A percentile compares a stretch with the other conserved stretches of the same genome.
phyloP scores from a whole-genome alignment of 2,329 filamentous ascomycete genomes.

The Parafenestella ontariensis region DNA sequence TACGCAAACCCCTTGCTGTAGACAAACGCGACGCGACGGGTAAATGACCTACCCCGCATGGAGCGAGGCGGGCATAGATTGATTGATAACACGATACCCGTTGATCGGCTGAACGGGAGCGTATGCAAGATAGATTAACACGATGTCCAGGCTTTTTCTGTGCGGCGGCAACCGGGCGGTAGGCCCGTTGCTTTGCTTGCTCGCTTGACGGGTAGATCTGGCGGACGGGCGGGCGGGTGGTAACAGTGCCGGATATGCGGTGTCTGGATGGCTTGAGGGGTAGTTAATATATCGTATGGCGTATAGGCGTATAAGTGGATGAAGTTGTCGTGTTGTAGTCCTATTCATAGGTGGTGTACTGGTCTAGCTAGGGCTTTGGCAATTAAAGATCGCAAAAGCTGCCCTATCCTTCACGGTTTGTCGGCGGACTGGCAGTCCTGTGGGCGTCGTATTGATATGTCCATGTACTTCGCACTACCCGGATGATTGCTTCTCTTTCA shows the following conservation, averaged over 20 bases:
- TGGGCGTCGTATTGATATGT: background rate
- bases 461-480: background rate
- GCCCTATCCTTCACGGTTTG: background rate
- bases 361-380: background rate
- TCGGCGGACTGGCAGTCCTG: background rate
- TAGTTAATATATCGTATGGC: background rate
- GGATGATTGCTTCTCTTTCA: background rate
- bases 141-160: background rate
- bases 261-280: too few species aligned
- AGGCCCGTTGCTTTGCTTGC: background rate
- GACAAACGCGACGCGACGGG: constrained; percentile 6
- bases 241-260: background rate
- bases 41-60: constrained; percentile 16
- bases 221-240: too few species aligned
- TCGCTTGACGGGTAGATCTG: background rate
- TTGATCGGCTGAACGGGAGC: constrained; percentile 6
- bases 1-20: background rate
- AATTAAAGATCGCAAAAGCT: background rate
- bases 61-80: background rate
- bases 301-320: background rate
- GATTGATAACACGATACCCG: constrained; percentile 13
- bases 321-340: too few species aligned
- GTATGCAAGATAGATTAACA: constrained; percentile 10
- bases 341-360: background rate
- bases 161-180: background rate